Evolutionary conservation across 352 stramenopile species (phyloP).

Genomic region (Globisporangium canariense): DNA sequence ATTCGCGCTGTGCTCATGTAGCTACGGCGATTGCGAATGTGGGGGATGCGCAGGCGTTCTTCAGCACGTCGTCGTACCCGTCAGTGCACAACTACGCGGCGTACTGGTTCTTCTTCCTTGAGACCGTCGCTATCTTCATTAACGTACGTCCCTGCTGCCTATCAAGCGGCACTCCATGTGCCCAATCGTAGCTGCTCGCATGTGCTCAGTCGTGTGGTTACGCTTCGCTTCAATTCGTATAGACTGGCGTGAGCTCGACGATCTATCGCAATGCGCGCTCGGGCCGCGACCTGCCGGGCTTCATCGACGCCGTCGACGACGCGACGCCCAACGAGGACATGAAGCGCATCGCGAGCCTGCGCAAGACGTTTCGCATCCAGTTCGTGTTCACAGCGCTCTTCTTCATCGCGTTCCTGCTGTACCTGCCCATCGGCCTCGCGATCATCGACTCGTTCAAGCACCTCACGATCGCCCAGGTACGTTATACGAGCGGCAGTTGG

Average conservation of each 20-base stretch:
- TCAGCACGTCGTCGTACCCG: slow-evolving; percentile 55
- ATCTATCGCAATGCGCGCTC: slow-evolving; percentile 21
- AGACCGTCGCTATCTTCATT: slow-evolving; percentile 51
- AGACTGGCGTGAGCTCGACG: slow-evolving; percentile 34
- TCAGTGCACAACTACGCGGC: slow-evolving; percentile 51
- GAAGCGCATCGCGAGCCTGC: slow-evolving; percentile 25
- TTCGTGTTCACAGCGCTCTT: slow-evolving; percentile 40
- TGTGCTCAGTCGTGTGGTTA: background rate
- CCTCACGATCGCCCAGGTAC: slow-evolving; percentile 41
- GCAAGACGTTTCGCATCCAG: slow-evolving; percentile 36
- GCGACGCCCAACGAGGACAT: slow-evolving; percentile 18
- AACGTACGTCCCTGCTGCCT: slow-evolving; percentile 36
- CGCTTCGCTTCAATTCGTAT: background rate
- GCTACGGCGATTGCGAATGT: background rate
- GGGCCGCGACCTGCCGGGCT: slow-evolving; percentile 6
- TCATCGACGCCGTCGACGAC: slow-evolving; percentile 6
- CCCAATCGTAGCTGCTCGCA: background rate
- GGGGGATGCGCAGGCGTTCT: slow-evolving; percentile 37
- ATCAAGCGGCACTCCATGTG: background rate
- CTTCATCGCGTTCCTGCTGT: slow-evolving; percentile 64
- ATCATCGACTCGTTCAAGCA: slow-evolving; percentile 37
- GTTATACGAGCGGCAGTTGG: background rate
- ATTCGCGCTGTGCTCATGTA: background rate
- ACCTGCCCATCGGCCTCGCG: slow-evolving; percentile 59
- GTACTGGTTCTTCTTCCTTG: slow-evolving; percentile 70